Evolutionary conservation across 1,284 basidiomycete species (phyloP).

Genomic region (Schizophyllum amplum): DNA sequence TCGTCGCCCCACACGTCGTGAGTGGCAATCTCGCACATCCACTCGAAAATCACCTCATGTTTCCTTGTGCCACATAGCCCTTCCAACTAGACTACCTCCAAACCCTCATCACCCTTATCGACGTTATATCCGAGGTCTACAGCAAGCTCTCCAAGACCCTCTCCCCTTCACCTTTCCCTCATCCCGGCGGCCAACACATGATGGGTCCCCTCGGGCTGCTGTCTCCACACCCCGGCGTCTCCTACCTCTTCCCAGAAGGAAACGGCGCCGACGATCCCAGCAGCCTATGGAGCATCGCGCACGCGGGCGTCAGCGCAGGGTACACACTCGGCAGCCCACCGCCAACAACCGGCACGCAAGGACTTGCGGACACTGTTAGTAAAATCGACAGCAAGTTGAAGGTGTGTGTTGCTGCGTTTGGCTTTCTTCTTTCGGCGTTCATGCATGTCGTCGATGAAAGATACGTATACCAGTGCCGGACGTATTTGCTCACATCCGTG

Average conservation of each 20-base stretch:
- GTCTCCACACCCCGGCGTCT: slow-evolving; percentile 72
- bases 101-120: slow-evolving; percentile 76
- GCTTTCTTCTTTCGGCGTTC: slow-evolving; percentile 2
- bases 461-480: too few relatives aligned
- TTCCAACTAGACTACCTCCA: slow-evolving; percentile 83
- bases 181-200: slow-evolving; percentile 53
- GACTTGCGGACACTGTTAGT: slow-evolving; percentile 61
- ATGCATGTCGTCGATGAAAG: not conserved
- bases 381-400: slow-evolving; percentile 81
- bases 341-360: slow-evolving; percentile 50
- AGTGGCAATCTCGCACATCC: slow-evolving; percentile 19
- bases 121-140: slow-evolving; percentile 81
- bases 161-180: slow-evolving; percentile 65
- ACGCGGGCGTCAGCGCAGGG: slow-evolving; percentile 32
- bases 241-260: slow-evolving; percentile 48
- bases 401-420: slow-evolving; percentile 32
- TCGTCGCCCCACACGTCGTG: slow-evolving; percentile 71
- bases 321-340: slow-evolving; percentile 39
- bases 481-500: not conserved
- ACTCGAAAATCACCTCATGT: not conserved
- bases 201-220: slow-evolving; percentile 68
- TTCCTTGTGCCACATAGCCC: slow-evolving; percentile 39
- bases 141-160: slow-evolving; percentile 75
- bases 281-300: slow-evolving; percentile 66
- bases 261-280: slow-evolving; percentile 32